These are phyloP conservation scores for Peronospora belbahrii DNA, from an alignment of 352 stramenopile genomes.

Conservation along the genomic window DNA sequence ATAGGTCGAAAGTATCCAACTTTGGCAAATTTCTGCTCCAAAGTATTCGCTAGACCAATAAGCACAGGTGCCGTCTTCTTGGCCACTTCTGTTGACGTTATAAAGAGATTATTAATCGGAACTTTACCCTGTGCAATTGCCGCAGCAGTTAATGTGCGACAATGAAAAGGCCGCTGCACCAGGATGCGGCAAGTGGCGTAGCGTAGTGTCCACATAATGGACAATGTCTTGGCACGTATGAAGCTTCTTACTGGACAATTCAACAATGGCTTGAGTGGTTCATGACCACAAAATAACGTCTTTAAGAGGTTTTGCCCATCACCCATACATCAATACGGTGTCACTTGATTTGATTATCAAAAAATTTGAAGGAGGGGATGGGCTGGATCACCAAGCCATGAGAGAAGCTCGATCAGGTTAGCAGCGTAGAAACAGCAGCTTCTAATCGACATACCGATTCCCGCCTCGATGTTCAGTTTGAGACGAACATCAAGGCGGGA, in stretches of 20 bases:
- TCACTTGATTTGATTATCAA: too few relatives aligned
- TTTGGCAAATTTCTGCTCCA: slow-evolving; percentile 64
- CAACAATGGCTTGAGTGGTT: slow-evolving; percentile 18
- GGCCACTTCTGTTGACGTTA: slow-evolving; percentile 58
- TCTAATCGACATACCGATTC: too few relatives aligned
- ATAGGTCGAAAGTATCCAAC: slow-evolving; percentile 81
- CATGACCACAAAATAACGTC: slow-evolving; percentile 9
- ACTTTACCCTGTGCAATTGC: slow-evolving; percentile 34
- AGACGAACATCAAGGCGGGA: too few relatives aligned
- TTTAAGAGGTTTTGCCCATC: slow-evolving; percentile 13
- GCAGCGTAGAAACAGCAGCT: too few relatives aligned
- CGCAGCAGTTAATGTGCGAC: slow-evolving; percentile 28
- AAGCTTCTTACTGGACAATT: slow-evolving; percentile 6
- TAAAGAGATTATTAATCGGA: slow-evolving; percentile 52
- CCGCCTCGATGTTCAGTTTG: too few relatives aligned
- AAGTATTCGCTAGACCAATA: slow-evolving; percentile 50
- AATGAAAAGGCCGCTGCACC: slow-evolving; percentile 1
- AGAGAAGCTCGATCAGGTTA: too few relatives aligned
- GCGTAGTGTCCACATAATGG: slow-evolving; percentile 22
- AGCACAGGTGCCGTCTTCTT: slow-evolving; percentile 64
- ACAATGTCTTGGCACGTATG: not conserved
- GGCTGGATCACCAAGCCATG: too few relatives aligned
- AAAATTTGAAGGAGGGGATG: too few relatives aligned
- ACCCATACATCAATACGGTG: not conserved
- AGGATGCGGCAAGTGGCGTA: slow-evolving; percentile 11